phyloP scores from a whole-genome alignment of 208 protist genomes.

The Naegleria fowleri region DNA sequence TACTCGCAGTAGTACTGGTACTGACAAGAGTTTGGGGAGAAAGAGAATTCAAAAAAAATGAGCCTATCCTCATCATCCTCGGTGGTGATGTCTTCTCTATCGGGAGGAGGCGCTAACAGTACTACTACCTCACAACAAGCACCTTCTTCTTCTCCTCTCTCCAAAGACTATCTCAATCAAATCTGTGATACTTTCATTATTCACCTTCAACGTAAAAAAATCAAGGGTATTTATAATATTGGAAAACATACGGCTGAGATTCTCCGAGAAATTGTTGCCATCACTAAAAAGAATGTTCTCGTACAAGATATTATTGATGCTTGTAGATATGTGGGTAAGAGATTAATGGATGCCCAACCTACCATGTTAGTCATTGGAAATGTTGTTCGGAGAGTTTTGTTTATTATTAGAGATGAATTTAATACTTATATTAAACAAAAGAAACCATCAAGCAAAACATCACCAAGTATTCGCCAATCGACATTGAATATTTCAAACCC shows the following conservation, averaged over 20 bases:
- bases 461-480: background rate
- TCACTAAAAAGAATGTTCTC: conserved; percentile 3
- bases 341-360: conserved; percentile 36
- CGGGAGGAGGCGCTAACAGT: too few relatives aligned
- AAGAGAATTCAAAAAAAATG: too few relatives aligned
- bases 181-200: background rate
- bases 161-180: background rate
- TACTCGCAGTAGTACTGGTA: too few relatives aligned
- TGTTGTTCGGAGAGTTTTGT: conserved; percentile 66
- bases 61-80: too few relatives aligned
- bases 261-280: conserved; percentile 12
- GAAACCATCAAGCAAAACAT: background rate
- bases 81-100: too few relatives aligned
- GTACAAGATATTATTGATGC: conserved; percentile 17
- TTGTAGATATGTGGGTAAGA: background rate
- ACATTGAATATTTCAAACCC: conserved; percentile 21
- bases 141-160: background rate
- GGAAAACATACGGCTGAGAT: conserved; percentile 19
- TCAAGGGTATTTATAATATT: background rate
- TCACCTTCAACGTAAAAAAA: background rate
- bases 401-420: conserved; percentile 68
- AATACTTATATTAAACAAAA: conserved; percentile 32
- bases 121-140: too few relatives aligned
- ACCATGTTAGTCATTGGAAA: conserved; percentile 59
- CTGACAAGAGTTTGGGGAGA: too few relatives aligned